These are phyloP conservation scores for Trichoderma sp. DNA, from an alignment of 2,329 filamentous ascomycete species.

Conservation along the genomic window DNA sequence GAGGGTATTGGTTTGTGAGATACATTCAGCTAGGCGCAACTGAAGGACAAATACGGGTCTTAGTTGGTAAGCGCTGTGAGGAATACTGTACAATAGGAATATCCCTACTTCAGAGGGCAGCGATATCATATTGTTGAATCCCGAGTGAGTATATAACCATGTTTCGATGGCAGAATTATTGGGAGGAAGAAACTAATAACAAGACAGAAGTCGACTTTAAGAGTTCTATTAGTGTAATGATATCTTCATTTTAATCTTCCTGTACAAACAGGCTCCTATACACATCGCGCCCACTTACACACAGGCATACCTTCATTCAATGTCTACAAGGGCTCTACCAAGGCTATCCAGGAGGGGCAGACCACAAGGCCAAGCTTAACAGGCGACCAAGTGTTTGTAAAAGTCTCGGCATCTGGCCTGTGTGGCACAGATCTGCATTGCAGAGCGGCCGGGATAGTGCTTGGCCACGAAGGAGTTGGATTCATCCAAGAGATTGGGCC, in stretches of 20 bases:
- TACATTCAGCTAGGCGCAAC: not conserved
- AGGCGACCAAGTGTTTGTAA: constrained; percentile 31
- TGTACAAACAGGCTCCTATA: not conserved
- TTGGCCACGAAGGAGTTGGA: constrained; percentile 53
- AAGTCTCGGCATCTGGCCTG: constrained; percentile 32
- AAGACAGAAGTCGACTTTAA: not conserved
- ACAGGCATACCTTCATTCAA: constrained; percentile 31
- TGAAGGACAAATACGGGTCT: not conserved
- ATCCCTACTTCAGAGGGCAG: not conserved
- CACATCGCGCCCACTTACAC: no score
- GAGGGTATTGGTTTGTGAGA: not conserved
- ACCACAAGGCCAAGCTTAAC: constrained; percentile 30
- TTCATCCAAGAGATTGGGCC: constrained; percentile 42
- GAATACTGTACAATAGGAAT: not conserved
- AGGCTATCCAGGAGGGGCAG: constrained; percentile 28
- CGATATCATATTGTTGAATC: not conserved
- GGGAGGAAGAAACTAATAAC: not conserved
- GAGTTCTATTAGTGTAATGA: not conserved
- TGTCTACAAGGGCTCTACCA: constrained; percentile 32
- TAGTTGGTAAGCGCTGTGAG: not conserved
- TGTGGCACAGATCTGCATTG: constrained; percentile 30
- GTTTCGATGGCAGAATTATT: not conserved
- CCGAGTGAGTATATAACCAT: not conserved
- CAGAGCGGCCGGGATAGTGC: constrained; percentile 30
- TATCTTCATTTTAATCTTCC: not conserved